A percentile compares a stretch with the other conserved stretches of the same genome.
These are phyloP conservation scores for Peronospora belbahrii DNA, from an alignment of 352 stramenopile species.

Conservation along the genomic window DNA sequence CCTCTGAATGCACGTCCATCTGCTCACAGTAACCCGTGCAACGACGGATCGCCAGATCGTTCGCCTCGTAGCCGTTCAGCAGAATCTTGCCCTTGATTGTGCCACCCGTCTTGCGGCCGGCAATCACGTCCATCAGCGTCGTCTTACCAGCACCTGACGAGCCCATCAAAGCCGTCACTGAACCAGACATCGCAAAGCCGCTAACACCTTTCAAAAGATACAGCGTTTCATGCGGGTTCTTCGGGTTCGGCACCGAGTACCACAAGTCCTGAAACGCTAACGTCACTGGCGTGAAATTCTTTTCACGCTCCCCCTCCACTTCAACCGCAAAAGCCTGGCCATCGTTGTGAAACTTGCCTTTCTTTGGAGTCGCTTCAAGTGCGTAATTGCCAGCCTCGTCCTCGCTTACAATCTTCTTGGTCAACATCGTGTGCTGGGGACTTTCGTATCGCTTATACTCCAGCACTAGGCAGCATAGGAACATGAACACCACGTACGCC, in stretches of 20 bases:
- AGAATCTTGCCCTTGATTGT: not conserved
- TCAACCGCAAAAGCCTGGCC: not conserved
- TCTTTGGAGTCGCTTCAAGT: not conserved
- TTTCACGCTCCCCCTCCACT: not conserved
- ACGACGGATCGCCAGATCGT: not conserved
- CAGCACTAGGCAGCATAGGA: slow-evolving; percentile 23
- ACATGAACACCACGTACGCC: slow-evolving; percentile 27
- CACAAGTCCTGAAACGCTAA: slow-evolving; percentile 6
- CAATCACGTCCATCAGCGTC: slow-evolving; percentile 3
- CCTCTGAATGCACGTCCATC: slow-evolving; percentile 1
- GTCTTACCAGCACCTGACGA: slow-evolving; percentile 1
- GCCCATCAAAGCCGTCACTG: slow-evolving; percentile 2
- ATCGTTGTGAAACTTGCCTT: not conserved
- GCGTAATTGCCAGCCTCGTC: slow-evolving; percentile 1
- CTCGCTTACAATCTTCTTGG: not conserved
- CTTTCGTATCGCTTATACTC: slow-evolving; percentile 31
- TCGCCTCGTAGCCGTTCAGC: slow-evolving; percentile 1
- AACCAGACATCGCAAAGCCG: slow-evolving; percentile 2
- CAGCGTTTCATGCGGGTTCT: slow-evolving; percentile 1
- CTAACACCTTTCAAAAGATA: slow-evolving; percentile 8
- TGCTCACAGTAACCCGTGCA: slow-evolving; percentile 2
- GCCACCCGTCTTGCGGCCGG: not conserved
- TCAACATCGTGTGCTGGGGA: not conserved
- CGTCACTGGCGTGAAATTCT: slow-evolving; percentile 2
- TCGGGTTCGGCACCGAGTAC: slow-evolving; percentile 8